Evolutionary conservation across 129 eudicot species (phyloP), one percentile per base, ranked within the genome.

Genomic region (Escallonia herrerae): DNA sequence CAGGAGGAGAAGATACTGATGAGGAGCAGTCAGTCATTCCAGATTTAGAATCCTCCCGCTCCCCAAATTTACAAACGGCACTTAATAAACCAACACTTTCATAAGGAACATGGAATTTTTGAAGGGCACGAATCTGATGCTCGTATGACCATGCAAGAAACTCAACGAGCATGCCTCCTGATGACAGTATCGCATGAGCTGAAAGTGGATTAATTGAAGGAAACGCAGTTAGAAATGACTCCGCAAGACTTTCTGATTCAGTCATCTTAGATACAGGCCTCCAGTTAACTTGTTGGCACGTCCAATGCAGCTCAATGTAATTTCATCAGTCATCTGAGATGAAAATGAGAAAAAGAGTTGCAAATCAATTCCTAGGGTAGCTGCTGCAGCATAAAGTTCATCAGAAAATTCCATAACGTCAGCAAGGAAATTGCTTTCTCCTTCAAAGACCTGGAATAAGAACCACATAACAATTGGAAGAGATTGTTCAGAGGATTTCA

Each of bases 191-290:
- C 58, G 93, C 95, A 72, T 89, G 99, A 66, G 97, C 95, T 53
- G 95, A 81, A 56, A 94, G 90, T 44, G 99, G 93, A 82, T 94
- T 94, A n/a, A 94, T 62, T 60, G 99, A 94, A 78, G 95, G 87
- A 64, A 89, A 86, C 58, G 72, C 62, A 60, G 93, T 73, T 38
- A 94, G 80, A 76, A 94, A 94, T 22, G 97, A 86, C 80, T 94
- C 99, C 48, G 95, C 99, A 51, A 89, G 72, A 65, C 83, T 84
- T 76, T 89, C 93, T 63, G 99, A 83, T 56, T 94, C 99, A 7
- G 86, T 76, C 82, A 94, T 85, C 67, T 75, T 82, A 41, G 97
- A 65, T 72, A 84, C 7, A 86, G 71, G 80, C 81, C 76, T 57
- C 71, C 71, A 33, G 65, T 71, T 62, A 63, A 67, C 71, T 84